Conservation (phyloP, 164 flowering plant genomes). For the Amborella trichopoda region DNA sequence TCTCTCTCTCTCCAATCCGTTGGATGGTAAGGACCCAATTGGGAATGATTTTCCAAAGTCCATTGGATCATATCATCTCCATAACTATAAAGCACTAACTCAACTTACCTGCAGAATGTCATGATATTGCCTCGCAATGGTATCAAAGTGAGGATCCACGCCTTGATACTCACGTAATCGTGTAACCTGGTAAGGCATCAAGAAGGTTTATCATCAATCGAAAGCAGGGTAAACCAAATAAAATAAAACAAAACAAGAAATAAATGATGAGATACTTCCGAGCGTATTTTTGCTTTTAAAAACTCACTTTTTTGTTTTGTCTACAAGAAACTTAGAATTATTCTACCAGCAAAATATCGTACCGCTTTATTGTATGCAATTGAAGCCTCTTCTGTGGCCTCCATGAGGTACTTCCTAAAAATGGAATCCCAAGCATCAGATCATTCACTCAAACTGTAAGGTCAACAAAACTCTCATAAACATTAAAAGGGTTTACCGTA, state of each 20-base stretch:
- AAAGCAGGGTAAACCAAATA: too few species aligned
- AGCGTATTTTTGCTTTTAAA: background rate
- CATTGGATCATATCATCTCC: too few species aligned
- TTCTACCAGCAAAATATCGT: too few species aligned
- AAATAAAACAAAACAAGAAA: background rate
- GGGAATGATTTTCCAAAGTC: too few species aligned
- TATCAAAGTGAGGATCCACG: slow-evolving; percentile 91
- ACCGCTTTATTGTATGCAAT: slow-evolving; percentile 92
- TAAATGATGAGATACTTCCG: background rate
- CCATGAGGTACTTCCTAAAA: slow-evolving; percentile 71
- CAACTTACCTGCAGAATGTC: slow-evolving; percentile 71
- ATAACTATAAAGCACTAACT: too few species aligned
- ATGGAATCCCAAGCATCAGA: too few species aligned
- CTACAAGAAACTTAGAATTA: too few species aligned
- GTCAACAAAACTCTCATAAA: background rate
- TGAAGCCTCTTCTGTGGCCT: slow-evolving; percentile 95
- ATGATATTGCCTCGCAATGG: slow-evolving; percentile 87
- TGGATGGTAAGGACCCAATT: too few species aligned
- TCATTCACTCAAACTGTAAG: too few species aligned
- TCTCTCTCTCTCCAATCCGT: too few species aligned
- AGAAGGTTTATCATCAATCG: background rate
- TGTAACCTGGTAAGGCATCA: slow-evolving; percentile 41
- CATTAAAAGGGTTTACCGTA: slow-evolving; percentile 41
- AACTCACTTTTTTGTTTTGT: too few species aligned
- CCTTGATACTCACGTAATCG: slow-evolving; percentile 95